Evolutionary conservation across 352 stramenopile genomes (phyloP).

Genomic region (Thraustochytrium sp.): DNA sequence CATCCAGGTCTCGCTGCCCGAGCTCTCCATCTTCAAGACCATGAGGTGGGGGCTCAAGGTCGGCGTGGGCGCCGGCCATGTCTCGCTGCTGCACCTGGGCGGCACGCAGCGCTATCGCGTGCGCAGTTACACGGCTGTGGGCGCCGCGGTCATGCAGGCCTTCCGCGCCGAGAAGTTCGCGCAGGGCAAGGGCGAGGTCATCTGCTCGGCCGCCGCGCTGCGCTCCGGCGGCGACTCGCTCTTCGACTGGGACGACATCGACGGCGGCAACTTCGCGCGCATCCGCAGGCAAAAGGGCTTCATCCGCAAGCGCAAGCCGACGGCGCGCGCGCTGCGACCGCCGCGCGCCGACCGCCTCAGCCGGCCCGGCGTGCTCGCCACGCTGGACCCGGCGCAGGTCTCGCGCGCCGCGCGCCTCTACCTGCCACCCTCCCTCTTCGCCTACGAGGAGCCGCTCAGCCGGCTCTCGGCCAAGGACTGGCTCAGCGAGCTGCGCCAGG

Average conservation of each 20-base stretch:
- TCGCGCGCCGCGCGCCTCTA: not conserved
- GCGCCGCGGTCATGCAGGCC: slow-evolving; percentile 74
- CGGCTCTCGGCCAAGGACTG: slow-evolving; percentile 69
- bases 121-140: slow-evolving; percentile 82
- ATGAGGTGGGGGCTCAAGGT: slow-evolving; percentile 85
- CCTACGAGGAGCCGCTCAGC: slow-evolving; percentile 73
- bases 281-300: slow-evolving; percentile 71
- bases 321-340: slow-evolving; percentile 42
- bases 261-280: not conserved
- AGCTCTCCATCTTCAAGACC: slow-evolving; percentile 68
- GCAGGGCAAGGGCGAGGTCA: slow-evolving; percentile 71
- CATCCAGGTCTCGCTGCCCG: slow-evolving; percentile 76
- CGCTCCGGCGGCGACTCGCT: slow-evolving; percentile 49
- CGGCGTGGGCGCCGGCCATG: slow-evolving; percentile 76
- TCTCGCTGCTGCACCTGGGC: slow-evolving; percentile 67
- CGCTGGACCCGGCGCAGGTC: not conserved
- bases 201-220: slow-evolving; percentile 61
- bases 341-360: not conserved
- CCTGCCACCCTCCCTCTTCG: slow-evolving; percentile 32
- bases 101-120: slow-evolving; percentile 65
- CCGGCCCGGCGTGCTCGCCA: not conserved
- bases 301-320: slow-evolving; percentile 61
- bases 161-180: slow-evolving; percentile 78
- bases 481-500: slow-evolving; percentile 79
- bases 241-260: not conserved